phyloP scores from a whole-genome alignment of 257 asterid genomes.

The Jaltomata sinuosa region DNA sequence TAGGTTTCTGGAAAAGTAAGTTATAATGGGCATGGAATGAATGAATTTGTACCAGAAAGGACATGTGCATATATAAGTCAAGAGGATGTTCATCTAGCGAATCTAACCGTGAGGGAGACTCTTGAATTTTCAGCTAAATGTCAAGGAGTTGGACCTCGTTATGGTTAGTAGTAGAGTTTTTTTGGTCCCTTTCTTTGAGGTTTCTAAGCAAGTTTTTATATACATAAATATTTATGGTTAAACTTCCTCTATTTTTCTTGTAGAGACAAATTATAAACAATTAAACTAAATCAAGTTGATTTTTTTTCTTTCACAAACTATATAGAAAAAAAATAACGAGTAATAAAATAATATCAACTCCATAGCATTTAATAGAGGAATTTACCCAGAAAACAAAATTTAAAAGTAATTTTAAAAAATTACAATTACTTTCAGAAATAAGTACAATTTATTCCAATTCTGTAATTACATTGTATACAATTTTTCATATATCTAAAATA shows the following conservation, averaged over 20 bases:
- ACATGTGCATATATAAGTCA: conserved; percentile 61
- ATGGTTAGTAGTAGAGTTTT: conserved; percentile 63
- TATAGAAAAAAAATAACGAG: not conserved
- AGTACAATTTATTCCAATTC: too few species aligned
- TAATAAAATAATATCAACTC: not conserved
- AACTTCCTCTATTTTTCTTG: not conserved
- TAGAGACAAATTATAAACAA: not conserved
- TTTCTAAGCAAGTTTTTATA: not conserved
- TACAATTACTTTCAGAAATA: too few species aligned
- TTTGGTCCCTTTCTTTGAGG: too few species aligned
- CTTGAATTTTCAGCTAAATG: conserved; percentile 59
- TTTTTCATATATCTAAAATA: too few species aligned
- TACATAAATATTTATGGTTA: not conserved
- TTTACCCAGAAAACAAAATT: too few species aligned
- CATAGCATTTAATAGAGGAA: not conserved
- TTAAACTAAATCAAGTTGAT: not conserved
- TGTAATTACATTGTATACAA: too few species aligned
- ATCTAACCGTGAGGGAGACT: conserved; percentile 68
- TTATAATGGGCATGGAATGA: conserved; percentile 50
- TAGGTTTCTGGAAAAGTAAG: conserved; percentile 49
- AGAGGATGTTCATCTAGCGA: conserved; percentile 54
- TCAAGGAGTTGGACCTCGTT: conserved; percentile 66
- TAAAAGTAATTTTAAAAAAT: too few species aligned
- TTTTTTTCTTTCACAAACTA: not conserved
- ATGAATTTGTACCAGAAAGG: conserved; percentile 48